Evolutionary conservation across 768 basidiomycete species (phyloP), one percentile per base, ranked within the genome.

Genomic region (Cyclocybe cylindracea): DNA sequence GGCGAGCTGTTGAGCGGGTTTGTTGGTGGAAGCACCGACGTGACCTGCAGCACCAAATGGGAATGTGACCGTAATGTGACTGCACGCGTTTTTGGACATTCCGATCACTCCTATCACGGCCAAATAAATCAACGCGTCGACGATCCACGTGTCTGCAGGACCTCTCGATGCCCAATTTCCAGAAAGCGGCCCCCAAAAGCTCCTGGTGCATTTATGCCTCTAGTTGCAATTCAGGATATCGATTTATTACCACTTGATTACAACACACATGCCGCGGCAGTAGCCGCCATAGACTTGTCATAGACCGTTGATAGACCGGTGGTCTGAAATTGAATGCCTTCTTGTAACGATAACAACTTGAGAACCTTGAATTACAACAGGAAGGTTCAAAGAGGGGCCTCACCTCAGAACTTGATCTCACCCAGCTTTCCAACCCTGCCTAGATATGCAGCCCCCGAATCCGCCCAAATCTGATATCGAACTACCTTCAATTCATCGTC

Each of bases 401-500:
- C 29, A 46, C 45, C 35, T 43, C 40, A 53, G n/a, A 29, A 32
- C 57, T 55, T 62, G 24, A 60, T 60, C 32, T 70, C 68, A 33
- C 64, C 59, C 38, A 84, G 62, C 60, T 70, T 59, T n/a, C 84
- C 83, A 18, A 65, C 70, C 36, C 79, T 73, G 5, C 84, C 85
- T 10, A 86, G 72, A 65, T 83, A 84, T 8, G 82, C 77, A 5
- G 84, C 79, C 9, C 83, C 85, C 6, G 84, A 80, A 64, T 87
- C 86, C 9, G 82, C 83, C 85, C 85, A 87, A 2, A 87, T 75
- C 60, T 87, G 79, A 72, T 84, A 85, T 39, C 75, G 69, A 18
- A 70, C 70, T n/a, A 87, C 70, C 65, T 79, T 85, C 48, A 67
- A 61, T 29, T 77, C 74, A 18, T 79, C 72, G 48, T 85, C 84